Conservation (phyloP, 169 alveolate species). For the Cryptosporidium canis region DNA sequence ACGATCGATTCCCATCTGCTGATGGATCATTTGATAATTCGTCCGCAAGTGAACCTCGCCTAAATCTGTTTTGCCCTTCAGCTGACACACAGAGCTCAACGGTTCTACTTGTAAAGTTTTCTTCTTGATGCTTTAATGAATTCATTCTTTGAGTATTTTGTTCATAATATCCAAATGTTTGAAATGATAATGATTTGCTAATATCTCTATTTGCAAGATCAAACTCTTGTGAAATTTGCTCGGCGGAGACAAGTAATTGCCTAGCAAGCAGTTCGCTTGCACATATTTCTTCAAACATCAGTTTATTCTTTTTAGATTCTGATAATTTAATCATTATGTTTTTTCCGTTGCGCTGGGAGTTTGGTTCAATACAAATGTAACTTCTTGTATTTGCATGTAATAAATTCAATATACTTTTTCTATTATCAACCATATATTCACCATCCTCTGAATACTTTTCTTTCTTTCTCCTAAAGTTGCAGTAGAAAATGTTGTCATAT, state of each 20-base stretch:
- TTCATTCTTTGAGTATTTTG: neutral
- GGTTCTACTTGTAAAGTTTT: conserved; percentile 47
- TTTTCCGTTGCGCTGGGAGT: neutral
- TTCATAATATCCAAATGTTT: neutral
- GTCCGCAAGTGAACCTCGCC: conserved; percentile 26
- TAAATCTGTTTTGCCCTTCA: neutral
- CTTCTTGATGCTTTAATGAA: neutral
- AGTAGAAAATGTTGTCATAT: conserved; percentile 55
- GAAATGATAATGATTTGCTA: neutral
- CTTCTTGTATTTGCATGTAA: conserved; percentile 67
- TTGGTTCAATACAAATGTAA: conserved; percentile 26
- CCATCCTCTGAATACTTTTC: neutral
- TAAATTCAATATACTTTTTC: conserved; percentile 13
- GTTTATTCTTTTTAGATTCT: conserved; percentile 35
- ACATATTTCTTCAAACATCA: conserved; percentile 54
- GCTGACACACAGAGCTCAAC: conserved; percentile 24
- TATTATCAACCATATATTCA: neutral
- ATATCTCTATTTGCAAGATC: conserved; percentile 2
- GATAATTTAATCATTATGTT: conserved; percentile 38
- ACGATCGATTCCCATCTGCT: neutral
- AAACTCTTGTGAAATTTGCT: conserved; percentile 45
- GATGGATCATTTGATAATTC: conserved; percentile 1
- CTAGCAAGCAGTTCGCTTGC: conserved; percentile 22
- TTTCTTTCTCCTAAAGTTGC: conserved; percentile 11
- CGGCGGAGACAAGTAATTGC: conserved; percentile 27